Base-by-base conservation (phyloP, 768 basidiomycete genomes). In the Suillus weaverae region DNA sequence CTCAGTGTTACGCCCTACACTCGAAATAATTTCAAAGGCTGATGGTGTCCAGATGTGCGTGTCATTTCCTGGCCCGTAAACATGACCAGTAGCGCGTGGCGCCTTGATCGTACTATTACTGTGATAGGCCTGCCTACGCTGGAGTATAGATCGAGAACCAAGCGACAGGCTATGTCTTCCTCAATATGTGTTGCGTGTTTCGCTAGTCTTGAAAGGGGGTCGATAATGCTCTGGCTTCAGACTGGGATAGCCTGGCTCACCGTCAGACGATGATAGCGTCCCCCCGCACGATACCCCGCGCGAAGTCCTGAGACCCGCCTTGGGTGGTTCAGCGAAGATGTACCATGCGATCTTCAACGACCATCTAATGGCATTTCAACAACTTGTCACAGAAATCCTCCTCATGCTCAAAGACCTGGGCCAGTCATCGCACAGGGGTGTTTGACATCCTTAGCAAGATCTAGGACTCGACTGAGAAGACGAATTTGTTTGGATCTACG, bases 211-310 rank as follows among this genome's bases (percentile, higher is more conserved):
- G 39, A n/a, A 30, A 50, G 13, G 48, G 48, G 22, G 7, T 22
- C 5, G 22, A 26, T 56, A n/a, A 16, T n/a, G 30, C 26, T 41
- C 13, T 26, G n/a, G 16, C 35, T 26, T 53, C 35, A 75, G 74
- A 75, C 60, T 74, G 74, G 72, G 73, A 72, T 14, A 70, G 10
- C 48, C 66, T 53, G 16, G 70, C 70, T 18, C 44, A 66, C 26
- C 74, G 75, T 64, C 35, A 66, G 51, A 60, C 64, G 1, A 0
- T 70, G 44, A 68, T 69, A 0, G 33, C 5, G 51, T 22, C 7
- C 48, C 62, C 1, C 32, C 36, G 6, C 69, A 70, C 41, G 3
- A 38, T 8, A 51, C 1, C 2, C 33, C 73, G 50, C 0, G 51
- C 18, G 41, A 26, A 14, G n/a, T 30, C 5, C 65, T 73, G 46